Conservation (phyloP, 2,329 filamentous ascomycete genomes). For the Pseudogymnoascus sp. region DNA sequence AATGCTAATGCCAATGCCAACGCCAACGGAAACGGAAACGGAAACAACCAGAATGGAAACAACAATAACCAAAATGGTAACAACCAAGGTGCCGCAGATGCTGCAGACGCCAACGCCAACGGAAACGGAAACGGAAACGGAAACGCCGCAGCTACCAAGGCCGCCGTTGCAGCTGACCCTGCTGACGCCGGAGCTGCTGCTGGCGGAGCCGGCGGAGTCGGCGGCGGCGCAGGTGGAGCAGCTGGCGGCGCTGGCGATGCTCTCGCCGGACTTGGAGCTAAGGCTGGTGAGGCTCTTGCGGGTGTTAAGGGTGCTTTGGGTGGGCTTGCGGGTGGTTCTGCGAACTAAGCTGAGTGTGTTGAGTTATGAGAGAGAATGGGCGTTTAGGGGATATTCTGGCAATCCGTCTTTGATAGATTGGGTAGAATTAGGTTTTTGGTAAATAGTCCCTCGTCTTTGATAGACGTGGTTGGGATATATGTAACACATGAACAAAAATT, state of each 20-base stretch:
- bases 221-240: neutral
- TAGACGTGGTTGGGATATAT: neutral
- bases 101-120: neutral
- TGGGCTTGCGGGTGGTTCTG: neutral
- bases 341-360: neutral
- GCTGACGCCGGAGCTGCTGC: neutral
- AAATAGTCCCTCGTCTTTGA: conserved; percentile 1
- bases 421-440: neutral
- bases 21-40: neutral
- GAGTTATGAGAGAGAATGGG: neutral
- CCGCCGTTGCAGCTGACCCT: neutral
- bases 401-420: conserved; percentile 1
- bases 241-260: neutral
- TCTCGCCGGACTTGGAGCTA: neutral
- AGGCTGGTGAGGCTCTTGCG: neutral
- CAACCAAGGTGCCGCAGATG: conserved; percentile 3
- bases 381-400: neutral
- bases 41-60: neutral
- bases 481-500: conserved; percentile 1
- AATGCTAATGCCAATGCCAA: neutral
- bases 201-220: neutral
- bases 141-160: neutral
- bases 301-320: neutral
- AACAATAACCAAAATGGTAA: neutral
- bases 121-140: neutral